phyloP scores from a whole-genome alignment of 441 rosid species.

The Raphanus hybrid region DNA sequence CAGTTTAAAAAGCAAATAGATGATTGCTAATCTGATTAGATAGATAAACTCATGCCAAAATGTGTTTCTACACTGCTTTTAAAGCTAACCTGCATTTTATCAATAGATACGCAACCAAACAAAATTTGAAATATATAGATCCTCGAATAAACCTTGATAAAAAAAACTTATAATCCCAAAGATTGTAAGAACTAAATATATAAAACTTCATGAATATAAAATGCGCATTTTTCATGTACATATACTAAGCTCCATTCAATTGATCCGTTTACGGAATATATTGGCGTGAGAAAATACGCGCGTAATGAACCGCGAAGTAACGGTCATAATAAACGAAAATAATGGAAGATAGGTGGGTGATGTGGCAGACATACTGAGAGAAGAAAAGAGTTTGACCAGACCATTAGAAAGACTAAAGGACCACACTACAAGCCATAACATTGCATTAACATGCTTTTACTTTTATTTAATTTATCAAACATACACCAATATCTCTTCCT shows the following conservation, averaged over 20 bases:
- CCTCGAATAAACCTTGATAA: not conserved
- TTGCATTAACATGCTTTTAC: slow-evolving; percentile 29
- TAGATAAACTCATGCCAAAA: not conserved
- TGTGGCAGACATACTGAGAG: slow-evolving; percentile 29
- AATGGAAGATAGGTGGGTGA: slow-evolving; percentile 25
- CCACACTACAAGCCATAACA: slow-evolving; percentile 23
- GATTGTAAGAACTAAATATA: not conserved
- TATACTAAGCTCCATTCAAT: not conserved
- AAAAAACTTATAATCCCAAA: not conserved
- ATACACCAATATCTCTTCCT: not conserved
- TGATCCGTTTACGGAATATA: not conserved
- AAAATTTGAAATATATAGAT: not conserved
- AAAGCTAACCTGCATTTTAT: not conserved
- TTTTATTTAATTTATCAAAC: not conserved
- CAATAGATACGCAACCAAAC: slow-evolving; percentile 2
- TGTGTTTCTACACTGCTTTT: not conserved
- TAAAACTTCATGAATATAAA: not conserved
- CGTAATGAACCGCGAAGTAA: slow-evolving; percentile 32
- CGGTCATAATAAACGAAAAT: slow-evolving; percentile 33
- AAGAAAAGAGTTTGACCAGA: slow-evolving; percentile 37
- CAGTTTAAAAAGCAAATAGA: not conserved
- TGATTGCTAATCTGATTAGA: not conserved
- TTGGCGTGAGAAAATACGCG: slow-evolving; percentile 5
- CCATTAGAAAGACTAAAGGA: slow-evolving; percentile 26
- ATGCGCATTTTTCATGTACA: not conserved